These are phyloP conservation scores for Mycena venus DNA, from an alignment of 768 basidiomycete genomes.

Conservation along the genomic window DNA sequence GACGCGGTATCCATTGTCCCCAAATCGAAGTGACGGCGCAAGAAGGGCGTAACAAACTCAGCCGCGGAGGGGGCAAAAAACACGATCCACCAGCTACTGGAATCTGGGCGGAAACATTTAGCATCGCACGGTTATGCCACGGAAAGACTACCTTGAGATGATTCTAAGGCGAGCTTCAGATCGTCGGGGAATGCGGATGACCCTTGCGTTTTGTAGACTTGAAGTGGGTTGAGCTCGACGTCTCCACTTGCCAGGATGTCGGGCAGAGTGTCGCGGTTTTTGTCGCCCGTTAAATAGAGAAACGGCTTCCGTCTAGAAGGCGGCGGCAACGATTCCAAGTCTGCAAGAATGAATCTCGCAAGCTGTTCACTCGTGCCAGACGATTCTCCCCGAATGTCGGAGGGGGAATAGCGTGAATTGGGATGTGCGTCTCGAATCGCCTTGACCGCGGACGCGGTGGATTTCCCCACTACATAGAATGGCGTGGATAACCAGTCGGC, in stretches of 20 bases:
- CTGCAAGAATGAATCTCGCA: conserved; percentile 70
- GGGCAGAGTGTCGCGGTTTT: conserved; percentile 80
- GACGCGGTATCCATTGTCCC: conserved; percentile 18
- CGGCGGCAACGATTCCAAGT: conserved; percentile 35
- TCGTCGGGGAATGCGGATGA: conserved; percentile 64
- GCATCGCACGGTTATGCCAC: background rate
- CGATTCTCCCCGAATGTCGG: conserved; percentile 56
- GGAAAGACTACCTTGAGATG: conserved; percentile 37
- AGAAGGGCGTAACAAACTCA: conserved; percentile 63
- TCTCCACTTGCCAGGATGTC: conserved; percentile 60
- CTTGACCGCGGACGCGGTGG: conserved; percentile 66
- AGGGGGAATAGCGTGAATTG: conserved; percentile 41
- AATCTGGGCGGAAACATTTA: conserved; percentile 29
- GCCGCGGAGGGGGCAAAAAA: conserved; percentile 85
- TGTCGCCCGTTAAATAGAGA: conserved; percentile 89
- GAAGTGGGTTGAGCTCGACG: conserved; percentile 62
- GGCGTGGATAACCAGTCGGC: conserved; percentile 68
- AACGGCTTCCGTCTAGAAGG: conserved; percentile 46
- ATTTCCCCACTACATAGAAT: conserved; percentile 85
- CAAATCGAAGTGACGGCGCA: conserved; percentile 62
- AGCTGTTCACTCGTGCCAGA: conserved; percentile 80
- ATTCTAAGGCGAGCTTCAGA: conserved; percentile 50
- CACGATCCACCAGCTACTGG: conserved; percentile 72
- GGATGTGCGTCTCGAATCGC: conserved; percentile 46
- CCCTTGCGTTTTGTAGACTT: conserved; percentile 80